Percentiles rank a stretch among this genome's conserved stretches.
Evolutionary conservation across 177 flowering plant genomes (phyloP).

Genomic region (Telopea speciosissima): DNA sequence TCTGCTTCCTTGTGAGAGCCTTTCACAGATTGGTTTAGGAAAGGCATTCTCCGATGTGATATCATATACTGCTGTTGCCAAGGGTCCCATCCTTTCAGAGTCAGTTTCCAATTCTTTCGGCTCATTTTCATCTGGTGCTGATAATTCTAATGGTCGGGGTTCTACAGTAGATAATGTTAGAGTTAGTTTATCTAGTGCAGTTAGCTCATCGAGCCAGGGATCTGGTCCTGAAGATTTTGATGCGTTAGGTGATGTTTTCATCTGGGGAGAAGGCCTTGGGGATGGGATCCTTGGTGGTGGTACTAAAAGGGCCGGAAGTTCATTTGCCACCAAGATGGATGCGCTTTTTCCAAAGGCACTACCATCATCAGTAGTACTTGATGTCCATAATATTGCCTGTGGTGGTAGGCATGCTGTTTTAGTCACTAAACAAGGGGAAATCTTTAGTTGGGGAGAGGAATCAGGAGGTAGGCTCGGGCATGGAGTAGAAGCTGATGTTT

Average conservation of each 20-base stretch:
- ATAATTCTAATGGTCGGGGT: constrained; percentile 28
- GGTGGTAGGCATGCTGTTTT: constrained; percentile 35
- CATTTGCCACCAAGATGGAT: constrained; percentile 26
- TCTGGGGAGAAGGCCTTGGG: constrained; percentile 57
- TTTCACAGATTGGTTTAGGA: constrained; percentile 32
- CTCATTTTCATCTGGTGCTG: constrained; percentile 38
- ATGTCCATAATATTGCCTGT: constrained; percentile 38
- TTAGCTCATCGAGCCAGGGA: constrained; percentile 56
- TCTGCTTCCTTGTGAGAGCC: constrained; percentile 35
- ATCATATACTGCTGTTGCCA: constrained; percentile 29
- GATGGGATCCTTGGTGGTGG: constrained; percentile 48
- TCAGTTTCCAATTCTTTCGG: constrained; percentile 26
- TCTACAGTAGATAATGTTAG: constrained; percentile 34
- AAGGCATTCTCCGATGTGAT: constrained; percentile 42
- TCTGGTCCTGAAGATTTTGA: constrained; percentile 48
- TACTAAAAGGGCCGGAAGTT: constrained; percentile 21
- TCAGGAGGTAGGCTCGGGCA: constrained; percentile 46
- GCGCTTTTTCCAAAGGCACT: constrained; percentile 30
- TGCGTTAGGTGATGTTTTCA: constrained; percentile 44
- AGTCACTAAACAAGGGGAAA: constrained; percentile 39
- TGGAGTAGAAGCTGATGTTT: constrained; percentile 32
- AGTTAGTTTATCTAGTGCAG: constrained; percentile 51
- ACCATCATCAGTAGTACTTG: constrained; percentile 29
- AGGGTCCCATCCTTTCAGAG: constrained; percentile 29
- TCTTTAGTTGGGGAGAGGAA: constrained; percentile 45